Evolutionary conservation across 202 grass and related monocot genomes (phyloP).

Genomic region (Schoenoplectus tabernaemontani): DNA sequence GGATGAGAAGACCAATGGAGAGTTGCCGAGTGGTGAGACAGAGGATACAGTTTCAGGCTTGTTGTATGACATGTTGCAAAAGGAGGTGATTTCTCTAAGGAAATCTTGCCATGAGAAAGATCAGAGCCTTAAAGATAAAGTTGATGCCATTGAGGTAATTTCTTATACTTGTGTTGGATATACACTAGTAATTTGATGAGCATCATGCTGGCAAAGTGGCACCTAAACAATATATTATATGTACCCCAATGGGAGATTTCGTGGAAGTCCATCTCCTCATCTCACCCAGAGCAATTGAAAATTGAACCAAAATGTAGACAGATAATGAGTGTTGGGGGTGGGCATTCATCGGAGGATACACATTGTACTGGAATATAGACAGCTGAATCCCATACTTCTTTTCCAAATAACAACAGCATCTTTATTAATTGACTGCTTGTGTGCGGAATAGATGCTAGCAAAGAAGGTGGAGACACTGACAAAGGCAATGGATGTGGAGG

Average conservation of each 20-base stretch:
- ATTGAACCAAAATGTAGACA: neutral
- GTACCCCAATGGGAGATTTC: neutral
- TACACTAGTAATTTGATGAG: slow-evolving; percentile 21
- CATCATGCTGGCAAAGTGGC: neutral
- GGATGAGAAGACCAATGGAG: slow-evolving; percentile 50
- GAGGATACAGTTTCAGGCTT: slow-evolving; percentile 74
- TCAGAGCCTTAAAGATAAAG: slow-evolving; percentile 89
- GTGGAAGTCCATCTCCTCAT: neutral
- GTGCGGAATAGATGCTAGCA: slow-evolving; percentile 53
- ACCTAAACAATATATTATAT: neutral
- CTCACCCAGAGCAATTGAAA: neutral
- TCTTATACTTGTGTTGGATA: neutral
- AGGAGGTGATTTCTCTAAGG: slow-evolving; percentile 77
- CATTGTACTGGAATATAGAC: neutral
- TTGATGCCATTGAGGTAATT: slow-evolving; percentile 84
- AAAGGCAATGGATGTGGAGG: slow-evolving; percentile 84
- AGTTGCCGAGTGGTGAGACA: slow-evolving; percentile 33
- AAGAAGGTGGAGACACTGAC: slow-evolving; percentile 94
- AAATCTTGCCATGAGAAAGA: slow-evolving; percentile 88
- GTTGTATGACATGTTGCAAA: slow-evolving; percentile 88
- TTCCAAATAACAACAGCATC: neutral
- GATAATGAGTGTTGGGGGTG: neutral
- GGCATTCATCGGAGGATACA: neutral
- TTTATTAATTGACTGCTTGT: slow-evolving; percentile 14
- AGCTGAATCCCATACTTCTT: neutral